phyloP scores from a whole-genome alignment of 1,284 basidiomycete genomes.

The Heliocybe sulcata region DNA sequence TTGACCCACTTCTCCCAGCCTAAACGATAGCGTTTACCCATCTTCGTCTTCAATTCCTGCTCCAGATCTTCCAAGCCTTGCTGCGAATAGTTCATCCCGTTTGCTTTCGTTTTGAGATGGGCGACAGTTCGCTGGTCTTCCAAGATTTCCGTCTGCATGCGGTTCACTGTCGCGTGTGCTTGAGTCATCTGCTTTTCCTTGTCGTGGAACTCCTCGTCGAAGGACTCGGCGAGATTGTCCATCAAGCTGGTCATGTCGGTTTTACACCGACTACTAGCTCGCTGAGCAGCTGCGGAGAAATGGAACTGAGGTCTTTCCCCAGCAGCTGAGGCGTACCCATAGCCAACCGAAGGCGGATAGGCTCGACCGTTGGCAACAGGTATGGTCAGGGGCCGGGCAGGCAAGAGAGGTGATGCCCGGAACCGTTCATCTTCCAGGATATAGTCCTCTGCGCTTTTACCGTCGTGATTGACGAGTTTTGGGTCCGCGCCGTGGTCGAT shows the following conservation, averaged over 20 bases:
- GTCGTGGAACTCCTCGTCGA: conserved; percentile 87
- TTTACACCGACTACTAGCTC: conserved; percentile 79
- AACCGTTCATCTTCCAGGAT: conserved; percentile 98
- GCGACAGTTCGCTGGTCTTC: conserved; percentile 78
- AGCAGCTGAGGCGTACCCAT: conserved; percentile 39
- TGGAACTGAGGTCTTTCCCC: conserved; percentile 71
- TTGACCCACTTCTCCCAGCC: conserved; percentile 92
- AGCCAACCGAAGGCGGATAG: conserved; percentile 34
- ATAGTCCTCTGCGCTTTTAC: conserved; percentile 98
- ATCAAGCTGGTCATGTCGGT: conserved; percentile 85
- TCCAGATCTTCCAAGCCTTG: conserved; percentile 59
- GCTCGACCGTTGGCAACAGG: conserved; percentile 59
- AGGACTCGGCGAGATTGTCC: conserved; percentile 86
- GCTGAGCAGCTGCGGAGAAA: conserved; percentile 83
- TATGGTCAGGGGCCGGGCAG: conserved; percentile 57
- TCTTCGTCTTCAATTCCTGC: conserved; percentile 60
- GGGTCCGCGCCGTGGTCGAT: conserved; percentile 97
- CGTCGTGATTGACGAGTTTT: conserved; percentile 92
- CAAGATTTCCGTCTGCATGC: conserved; percentile 89
- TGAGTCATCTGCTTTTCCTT: conserved; percentile 92
- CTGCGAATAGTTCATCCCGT: conserved; percentile 60
- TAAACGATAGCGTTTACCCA: conserved; percentile 75
- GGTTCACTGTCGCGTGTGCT: conserved; percentile 80
- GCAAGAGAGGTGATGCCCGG: conserved; percentile 79
- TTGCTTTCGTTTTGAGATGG: conserved; percentile 64